Conservation (phyloP, 805 yeast species). For the Starmerella ratchasimensis region DNA sequence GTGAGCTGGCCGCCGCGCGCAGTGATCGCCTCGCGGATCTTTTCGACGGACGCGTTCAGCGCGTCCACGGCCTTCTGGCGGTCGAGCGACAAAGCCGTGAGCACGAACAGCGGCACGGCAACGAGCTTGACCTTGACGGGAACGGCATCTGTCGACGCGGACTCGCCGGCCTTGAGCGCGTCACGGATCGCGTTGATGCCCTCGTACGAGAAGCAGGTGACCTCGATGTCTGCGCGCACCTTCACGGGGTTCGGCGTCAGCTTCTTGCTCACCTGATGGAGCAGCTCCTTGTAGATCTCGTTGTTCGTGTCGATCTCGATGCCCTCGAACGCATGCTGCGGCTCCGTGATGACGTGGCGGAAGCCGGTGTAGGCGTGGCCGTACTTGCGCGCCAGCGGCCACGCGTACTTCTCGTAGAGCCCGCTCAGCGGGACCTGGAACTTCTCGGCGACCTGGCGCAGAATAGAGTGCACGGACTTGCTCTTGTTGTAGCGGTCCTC, state of each 20-base stretch:
- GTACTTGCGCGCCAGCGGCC: slow-evolving; percentile 91
- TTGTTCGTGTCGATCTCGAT: slow-evolving; percentile 51
- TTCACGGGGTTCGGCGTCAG: slow-evolving; percentile 96
- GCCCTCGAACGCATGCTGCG: slow-evolving; percentile 67
- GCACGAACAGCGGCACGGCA: slow-evolving; percentile 92
- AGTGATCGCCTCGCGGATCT: slow-evolving; percentile 55
- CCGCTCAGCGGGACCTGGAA: slow-evolving; percentile 76
- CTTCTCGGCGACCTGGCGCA: slow-evolving; percentile 97
- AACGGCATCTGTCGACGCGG: slow-evolving; percentile 64
- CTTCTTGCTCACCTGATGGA: slow-evolving; percentile 77
- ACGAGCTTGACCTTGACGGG: slow-evolving; percentile 88
- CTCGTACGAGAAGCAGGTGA: slow-evolving; percentile 91
- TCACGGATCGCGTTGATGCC: slow-evolving; percentile 94
- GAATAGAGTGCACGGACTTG: slow-evolving; percentile 94
- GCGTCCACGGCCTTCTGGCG: slow-evolving; percentile 75
- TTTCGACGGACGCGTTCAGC: slow-evolving; percentile 65
- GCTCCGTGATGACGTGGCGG: slow-evolving; percentile 87
- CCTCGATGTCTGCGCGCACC: slow-evolving; percentile 97
- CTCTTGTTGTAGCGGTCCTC: slow-evolving; percentile 95
- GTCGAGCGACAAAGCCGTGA: slow-evolving; percentile 85
- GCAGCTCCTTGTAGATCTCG: slow-evolving; percentile 71
- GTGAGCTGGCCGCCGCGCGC: slow-evolving; percentile 74
- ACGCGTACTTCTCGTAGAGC: slow-evolving; percentile 78
- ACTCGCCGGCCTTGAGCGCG: slow-evolving; percentile 80
- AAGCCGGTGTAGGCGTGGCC: slow-evolving; percentile 98